A percentile compares a stretch with the other conserved stretches of the same genome.
Evolutionary conservation across 2,329 filamentous ascomycete genomes (phyloP).

Genomic region (Dactylellina drechsleri): DNA sequence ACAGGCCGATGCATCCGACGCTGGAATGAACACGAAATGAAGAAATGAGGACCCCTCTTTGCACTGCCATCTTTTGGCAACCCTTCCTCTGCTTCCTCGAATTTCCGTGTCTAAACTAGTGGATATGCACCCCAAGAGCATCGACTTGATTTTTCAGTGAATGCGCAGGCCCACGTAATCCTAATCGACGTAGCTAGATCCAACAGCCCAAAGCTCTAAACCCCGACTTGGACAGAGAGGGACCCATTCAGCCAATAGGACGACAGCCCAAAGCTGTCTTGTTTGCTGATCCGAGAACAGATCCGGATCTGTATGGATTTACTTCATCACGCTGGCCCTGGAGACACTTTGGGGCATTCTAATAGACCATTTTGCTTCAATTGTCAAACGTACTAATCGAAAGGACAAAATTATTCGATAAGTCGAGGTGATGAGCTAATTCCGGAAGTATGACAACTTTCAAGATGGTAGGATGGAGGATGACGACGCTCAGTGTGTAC

Average conservation of each 20-base stretch:
- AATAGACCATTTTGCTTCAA: background rate
- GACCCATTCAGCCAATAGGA: slow-evolving; percentile 28
- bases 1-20: slow-evolving; percentile 47
- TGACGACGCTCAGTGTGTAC: slow-evolving; percentile 31
- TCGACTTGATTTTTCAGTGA: background rate
- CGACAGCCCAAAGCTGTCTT: background rate
- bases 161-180: slow-evolving; percentile 19
- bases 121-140: background rate
- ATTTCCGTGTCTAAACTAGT: slow-evolving; percentile 31
- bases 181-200: background rate
- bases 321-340: background rate
- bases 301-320: slow-evolving; percentile 28
- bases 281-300: slow-evolving; percentile 41
- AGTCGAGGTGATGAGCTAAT: slow-evolving; percentile 1
- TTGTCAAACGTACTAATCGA: too few species aligned
- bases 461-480: slow-evolving; percentile 26
- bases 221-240: slow-evolving; percentile 3
- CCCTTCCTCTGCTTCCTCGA: slow-evolving; percentile 25
- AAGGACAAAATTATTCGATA: too few species aligned
- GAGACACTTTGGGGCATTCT: background rate
- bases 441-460: slow-evolving; percentile 37
- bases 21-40: slow-evolving; percentile 40
- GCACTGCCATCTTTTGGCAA: slow-evolving; percentile 22
- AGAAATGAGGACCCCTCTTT: slow-evolving; percentile 1
- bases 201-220: slow-evolving; percentile 31